Percentiles rank a stretch among this genome's conserved stretches.
phyloP scores from a whole-genome alignment of 2,329 filamentous ascomycete genomes.

The Aspergillus eucalypticola region DNA sequence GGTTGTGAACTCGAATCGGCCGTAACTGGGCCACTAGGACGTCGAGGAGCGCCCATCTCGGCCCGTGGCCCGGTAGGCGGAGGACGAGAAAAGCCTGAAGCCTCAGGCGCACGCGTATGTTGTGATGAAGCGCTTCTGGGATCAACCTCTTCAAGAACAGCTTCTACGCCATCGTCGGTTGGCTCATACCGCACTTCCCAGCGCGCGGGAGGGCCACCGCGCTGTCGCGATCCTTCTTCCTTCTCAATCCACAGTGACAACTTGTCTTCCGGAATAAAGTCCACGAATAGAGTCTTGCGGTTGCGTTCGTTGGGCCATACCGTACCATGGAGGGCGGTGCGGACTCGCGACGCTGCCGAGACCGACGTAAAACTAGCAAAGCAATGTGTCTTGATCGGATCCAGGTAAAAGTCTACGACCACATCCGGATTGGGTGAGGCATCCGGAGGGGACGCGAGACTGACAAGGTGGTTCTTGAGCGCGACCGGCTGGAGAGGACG shows the following conservation, averaged over 20 bases:
- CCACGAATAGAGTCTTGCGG: slow-evolving; percentile 80
- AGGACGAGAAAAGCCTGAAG: slow-evolving; percentile 22
- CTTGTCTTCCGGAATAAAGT: slow-evolving; percentile 80
- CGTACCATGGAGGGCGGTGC: slow-evolving; percentile 71
- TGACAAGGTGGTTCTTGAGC: slow-evolving; percentile 68
- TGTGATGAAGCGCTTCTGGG: slow-evolving; percentile 22
- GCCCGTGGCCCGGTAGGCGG: slow-evolving; percentile 30
- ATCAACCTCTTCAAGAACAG: slow-evolving; percentile 56
- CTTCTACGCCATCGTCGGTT: slow-evolving; percentile 58
- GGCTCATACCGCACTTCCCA: slow-evolving; percentile 75
- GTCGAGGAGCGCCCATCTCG: slow-evolving; percentile 23
- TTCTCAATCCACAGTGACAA: slow-evolving; percentile 71
- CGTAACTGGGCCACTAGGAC: slow-evolving; percentile 27
- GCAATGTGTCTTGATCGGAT: slow-evolving; percentile 83
- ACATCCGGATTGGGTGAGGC: slow-evolving; percentile 54
- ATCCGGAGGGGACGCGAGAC: slow-evolving; percentile 64
- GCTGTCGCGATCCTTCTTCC: slow-evolving; percentile 58
- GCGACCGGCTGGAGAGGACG: slow-evolving; percentile 72
- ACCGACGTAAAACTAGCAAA: slow-evolving; percentile 72
- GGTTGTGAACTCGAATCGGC: slow-evolving; percentile 22
- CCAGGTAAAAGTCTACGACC: slow-evolving; percentile 73
- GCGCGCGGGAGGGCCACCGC: slow-evolving; percentile 46
- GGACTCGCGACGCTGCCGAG: slow-evolving; percentile 73
- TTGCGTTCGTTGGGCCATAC: slow-evolving; percentile 87
- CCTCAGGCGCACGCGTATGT: slow-evolving; percentile 13